Percentiles rank a stretch among this genome's conserved stretches.
phyloP scores from a whole-genome alignment of 192 early-diverging fungal genomes.

The Coemansia sp. region DNA sequence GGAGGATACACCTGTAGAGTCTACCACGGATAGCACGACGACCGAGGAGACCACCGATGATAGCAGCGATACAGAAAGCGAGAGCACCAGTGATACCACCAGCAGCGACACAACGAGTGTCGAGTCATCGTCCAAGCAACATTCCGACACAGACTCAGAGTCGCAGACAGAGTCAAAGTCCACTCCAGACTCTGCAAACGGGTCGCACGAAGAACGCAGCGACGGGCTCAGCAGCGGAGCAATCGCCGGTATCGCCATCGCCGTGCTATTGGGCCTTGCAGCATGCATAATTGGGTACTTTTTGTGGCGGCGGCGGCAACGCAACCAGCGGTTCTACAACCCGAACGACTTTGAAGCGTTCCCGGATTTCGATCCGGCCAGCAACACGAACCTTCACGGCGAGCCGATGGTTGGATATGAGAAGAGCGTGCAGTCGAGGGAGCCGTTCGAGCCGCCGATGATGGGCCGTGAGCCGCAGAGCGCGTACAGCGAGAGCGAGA shows the following conservation, averaged over 20 bases:
- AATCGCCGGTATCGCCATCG: constrained; percentile 26
- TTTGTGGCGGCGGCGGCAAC: constrained; percentile 31
- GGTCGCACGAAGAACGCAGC: not conserved
- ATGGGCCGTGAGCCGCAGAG: not conserved
- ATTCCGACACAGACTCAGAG: not conserved
- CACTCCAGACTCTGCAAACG: not conserved
- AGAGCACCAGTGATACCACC: not conserved
- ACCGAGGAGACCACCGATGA: not conserved
- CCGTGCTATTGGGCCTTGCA: not conserved
- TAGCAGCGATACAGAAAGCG: not conserved
- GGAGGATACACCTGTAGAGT: not conserved
- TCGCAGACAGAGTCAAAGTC: not conserved
- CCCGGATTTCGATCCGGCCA: constrained; percentile 26
- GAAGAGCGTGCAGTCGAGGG: constrained; percentile 6
- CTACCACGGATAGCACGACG: not conserved
- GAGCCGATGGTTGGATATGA: constrained; percentile 9
- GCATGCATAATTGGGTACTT: constrained; percentile 7
- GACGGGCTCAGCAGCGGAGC: constrained; percentile 24
- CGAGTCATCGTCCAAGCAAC: constrained; percentile 3
- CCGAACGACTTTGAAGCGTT: constrained; percentile 28
- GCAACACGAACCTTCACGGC: constrained; percentile 18
- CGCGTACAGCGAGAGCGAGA: constrained; percentile 2
- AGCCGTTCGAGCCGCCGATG: not conserved
- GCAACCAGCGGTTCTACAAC: constrained; percentile 21
- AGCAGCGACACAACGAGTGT: not conserved